Evolutionary conservation across 495 filamentous ascomycete genomes (phyloP).

Genomic region (Lineolata rhizophorae): DNA sequence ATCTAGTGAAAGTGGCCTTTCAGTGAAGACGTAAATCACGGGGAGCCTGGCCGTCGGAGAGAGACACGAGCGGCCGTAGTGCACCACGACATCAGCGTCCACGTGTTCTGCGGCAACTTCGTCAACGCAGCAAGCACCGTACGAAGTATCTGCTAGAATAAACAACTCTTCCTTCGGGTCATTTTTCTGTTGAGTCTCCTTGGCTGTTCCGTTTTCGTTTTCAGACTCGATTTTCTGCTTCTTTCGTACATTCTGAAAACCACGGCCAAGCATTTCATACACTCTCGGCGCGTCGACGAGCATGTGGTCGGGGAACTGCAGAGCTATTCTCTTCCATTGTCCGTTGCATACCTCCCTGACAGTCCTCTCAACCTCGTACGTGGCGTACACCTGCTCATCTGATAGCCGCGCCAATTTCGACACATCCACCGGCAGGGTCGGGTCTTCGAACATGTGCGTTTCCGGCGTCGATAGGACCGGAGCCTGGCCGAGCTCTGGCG

Average conservation of each 20-base stretch:
- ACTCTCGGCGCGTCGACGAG: conserved; percentile 67
- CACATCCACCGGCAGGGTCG: conserved; percentile 17
- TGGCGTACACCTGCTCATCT: conserved; percentile 49
- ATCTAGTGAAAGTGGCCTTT: conserved; percentile 35
- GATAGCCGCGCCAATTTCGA: conserved; percentile 18
- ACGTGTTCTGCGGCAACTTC: conserved; percentile 93
- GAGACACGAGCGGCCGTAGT: conserved; percentile 84
- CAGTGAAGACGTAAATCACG: conserved; percentile 82
- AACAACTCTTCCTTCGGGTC: conserved; percentile 27
- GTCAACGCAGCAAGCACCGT: conserved; percentile 91
- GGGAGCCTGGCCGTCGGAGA: conserved; percentile 77
- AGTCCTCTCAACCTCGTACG: conserved; percentile 77
- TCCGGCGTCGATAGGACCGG: conserved; percentile 82
- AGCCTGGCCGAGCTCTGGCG: conserved; percentile 15
- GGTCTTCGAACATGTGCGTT: conserved; percentile 50
- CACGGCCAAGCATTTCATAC: conserved; percentile 36
- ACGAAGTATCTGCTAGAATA: conserved; percentile 89
- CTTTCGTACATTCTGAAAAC: too few relatives aligned
- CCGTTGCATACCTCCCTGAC: conserved; percentile 47
- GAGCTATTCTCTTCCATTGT: conserved; percentile 53
- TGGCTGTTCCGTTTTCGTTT: neutral
- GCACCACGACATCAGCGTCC: conserved; percentile 74
- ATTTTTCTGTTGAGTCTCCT: conserved; percentile 2
- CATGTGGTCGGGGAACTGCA: conserved; percentile 92
- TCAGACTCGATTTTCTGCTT: neutral